A percentile compares a stretch with the other conserved stretches of the same genome.
phyloP scores from a whole-genome alignment of 1,139 yeast species.

The Sugiyamaella grinbergsii region DNA sequence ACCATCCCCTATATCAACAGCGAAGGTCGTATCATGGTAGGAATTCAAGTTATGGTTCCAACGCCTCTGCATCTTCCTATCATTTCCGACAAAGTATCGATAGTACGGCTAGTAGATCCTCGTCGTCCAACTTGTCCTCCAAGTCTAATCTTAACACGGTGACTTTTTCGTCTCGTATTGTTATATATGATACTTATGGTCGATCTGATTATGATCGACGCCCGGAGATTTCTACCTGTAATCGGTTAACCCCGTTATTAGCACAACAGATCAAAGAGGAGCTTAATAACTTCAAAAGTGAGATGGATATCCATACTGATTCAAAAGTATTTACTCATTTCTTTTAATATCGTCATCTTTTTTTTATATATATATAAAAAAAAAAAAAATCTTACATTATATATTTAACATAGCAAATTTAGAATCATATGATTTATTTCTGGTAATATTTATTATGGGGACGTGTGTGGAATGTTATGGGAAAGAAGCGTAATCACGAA shows the following conservation, averaged over 20 bases:
- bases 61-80: constrained; percentile 26
- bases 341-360: constrained; percentile 46
- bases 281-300: constrained; percentile 64
- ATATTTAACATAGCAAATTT: constrained; percentile 3
- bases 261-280: constrained; percentile 90
- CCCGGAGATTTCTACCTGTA: constrained; percentile 92
- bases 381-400: neutral
- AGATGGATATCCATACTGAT: constrained; percentile 79
- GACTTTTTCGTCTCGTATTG: constrained; percentile 79
- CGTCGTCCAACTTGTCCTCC: constrained; percentile 12
- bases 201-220: constrained; percentile 88
- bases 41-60: constrained; percentile 22
- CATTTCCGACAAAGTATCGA: constrained; percentile 21
- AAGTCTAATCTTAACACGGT: constrained; percentile 45
- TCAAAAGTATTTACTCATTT: constrained; percentile 84
- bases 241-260: constrained; percentile 81
- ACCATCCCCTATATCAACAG: constrained; percentile 33
- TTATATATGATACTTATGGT: constrained; percentile 83
- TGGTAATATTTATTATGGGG: neutral
- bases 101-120: constrained; percentile 18
- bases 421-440: neutral
- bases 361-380: neutral
- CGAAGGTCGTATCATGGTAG: constrained; percentile 26
- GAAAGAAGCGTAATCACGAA: no score
- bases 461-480: no score